phyloP scores from a whole-genome alignment of 306 rosid genomes.

The Cucurbita ficifolia region DNA sequence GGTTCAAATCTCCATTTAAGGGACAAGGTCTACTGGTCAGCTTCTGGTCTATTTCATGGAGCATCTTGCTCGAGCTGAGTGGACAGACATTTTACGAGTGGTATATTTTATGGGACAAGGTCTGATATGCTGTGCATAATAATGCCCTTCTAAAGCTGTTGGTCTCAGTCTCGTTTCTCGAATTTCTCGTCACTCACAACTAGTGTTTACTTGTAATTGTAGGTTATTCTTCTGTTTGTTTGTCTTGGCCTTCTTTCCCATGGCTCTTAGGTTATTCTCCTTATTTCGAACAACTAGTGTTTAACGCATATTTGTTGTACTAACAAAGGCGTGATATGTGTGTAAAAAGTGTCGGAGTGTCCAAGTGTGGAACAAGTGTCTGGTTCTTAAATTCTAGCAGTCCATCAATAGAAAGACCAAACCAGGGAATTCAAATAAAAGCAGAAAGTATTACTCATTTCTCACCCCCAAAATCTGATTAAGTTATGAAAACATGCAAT shows the following conservation, averaged over 20 bases:
- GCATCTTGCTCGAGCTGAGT: no score
- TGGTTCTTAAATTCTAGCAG: not conserved
- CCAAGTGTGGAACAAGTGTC: no score
- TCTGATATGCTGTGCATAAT: not conserved
- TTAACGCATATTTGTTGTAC: no score
- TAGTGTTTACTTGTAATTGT: not conserved
- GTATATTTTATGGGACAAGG: not conserved
- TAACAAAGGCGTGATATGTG: no score
- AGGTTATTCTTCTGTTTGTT: not conserved
- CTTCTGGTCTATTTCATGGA: no score
- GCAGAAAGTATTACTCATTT: not conserved
- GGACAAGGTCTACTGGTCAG: no score
- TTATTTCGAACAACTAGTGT: no score
- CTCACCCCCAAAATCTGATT: not conserved
- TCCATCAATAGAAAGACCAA: not conserved
- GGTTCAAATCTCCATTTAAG: no score
- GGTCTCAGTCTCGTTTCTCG: not conserved
- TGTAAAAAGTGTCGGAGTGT: no score
- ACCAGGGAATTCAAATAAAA: not conserved
- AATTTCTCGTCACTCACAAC: not conserved
- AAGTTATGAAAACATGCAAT: not conserved
- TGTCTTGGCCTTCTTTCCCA: no score
- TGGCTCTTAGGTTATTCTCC: no score
- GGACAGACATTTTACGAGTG: no score
- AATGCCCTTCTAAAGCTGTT: not conserved